These are phyloP conservation scores for Nakaseomyces sp. DNA, from an alignment of 1,139 yeast species.

Conservation along the genomic window DNA sequence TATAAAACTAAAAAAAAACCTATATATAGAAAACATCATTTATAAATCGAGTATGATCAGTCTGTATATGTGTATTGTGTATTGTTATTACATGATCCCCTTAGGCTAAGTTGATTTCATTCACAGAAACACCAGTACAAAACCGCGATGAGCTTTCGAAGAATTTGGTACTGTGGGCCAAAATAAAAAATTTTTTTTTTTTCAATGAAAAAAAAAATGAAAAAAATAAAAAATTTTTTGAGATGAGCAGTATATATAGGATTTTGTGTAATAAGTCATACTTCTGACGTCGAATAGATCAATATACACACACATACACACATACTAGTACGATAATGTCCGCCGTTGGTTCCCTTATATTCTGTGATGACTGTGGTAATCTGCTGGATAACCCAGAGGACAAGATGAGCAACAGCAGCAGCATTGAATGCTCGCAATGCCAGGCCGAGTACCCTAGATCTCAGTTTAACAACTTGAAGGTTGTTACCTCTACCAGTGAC, in stretches of 20 bases:
- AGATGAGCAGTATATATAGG: too few relatives aligned
- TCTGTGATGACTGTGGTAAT: slow-evolving; percentile 91
- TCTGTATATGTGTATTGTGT: too few relatives aligned
- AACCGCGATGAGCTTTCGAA: not conserved
- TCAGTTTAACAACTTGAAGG: slow-evolving; percentile 70
- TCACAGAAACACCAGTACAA: not conserved
- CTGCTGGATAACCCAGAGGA: slow-evolving; percentile 48
- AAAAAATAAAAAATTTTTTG: not conserved
- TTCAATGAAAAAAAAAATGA: not conserved
- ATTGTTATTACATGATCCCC: too few relatives aligned
- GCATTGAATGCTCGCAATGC: slow-evolving; percentile 65
- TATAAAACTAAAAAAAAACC: too few relatives aligned
- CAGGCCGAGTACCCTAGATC: slow-evolving; percentile 45
- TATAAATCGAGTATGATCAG: too few relatives aligned
- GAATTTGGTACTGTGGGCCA: not conserved
- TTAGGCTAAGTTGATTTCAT: too few relatives aligned
- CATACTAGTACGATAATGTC: slow-evolving; percentile 48
- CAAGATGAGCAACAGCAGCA: slow-evolving; percentile 33
- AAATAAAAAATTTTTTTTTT: not conserved
- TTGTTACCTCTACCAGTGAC: slow-evolving; percentile 69
- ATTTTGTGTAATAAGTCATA: too few relatives aligned
- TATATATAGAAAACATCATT: too few relatives aligned
- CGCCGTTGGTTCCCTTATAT: slow-evolving; percentile 88
- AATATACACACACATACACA: too few relatives aligned
- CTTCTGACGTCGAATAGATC: too few relatives aligned